A percentile compares a stretch with the other conserved stretches of the same genome.
These are phyloP conservation scores for Periglandula ipomoeae DNA, from an alignment of 2,329 filamentous ascomycete species.

Conservation along the genomic window DNA sequence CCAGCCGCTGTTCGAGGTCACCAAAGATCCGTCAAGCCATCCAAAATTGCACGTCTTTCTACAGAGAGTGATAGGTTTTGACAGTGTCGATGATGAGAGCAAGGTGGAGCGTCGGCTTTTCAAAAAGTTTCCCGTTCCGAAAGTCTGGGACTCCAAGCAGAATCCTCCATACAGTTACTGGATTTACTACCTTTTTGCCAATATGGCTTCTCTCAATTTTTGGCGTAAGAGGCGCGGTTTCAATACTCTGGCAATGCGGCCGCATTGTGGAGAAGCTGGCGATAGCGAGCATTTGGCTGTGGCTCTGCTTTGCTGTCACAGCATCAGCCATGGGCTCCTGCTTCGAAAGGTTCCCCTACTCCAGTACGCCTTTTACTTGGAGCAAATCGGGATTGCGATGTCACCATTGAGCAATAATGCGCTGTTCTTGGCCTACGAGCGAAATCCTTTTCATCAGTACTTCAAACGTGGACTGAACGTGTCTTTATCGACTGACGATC, in stretches of 20 bases:
- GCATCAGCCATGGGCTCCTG: slow-evolving; percentile 89
- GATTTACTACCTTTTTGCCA: slow-evolving; percentile 96
- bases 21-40: slow-evolving; percentile 74
- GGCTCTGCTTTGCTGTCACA: slow-evolving; percentile 85
- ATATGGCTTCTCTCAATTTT: slow-evolving; percentile 83
- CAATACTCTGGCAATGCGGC: slow-evolving; percentile 88
- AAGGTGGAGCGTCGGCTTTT: slow-evolving; percentile 92
- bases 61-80: slow-evolving; percentile 91
- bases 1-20: slow-evolving; percentile 89
- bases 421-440: slow-evolving; percentile 89
- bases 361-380: slow-evolving; percentile 95
- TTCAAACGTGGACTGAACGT: slow-evolving; percentile 94
- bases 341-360: slow-evolving; percentile 89
- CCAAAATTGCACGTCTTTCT: slow-evolving; percentile 92
- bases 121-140: slow-evolving; percentile 87
- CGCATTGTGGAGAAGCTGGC: slow-evolving; percentile 93
- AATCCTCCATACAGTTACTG: slow-evolving; percentile 99
- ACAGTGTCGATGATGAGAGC: slow-evolving; percentile 97
- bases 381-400: slow-evolving; percentile 98
- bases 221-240: slow-evolving; percentile 88
- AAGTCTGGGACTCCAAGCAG: slow-evolving; percentile 81
- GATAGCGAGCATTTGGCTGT: slow-evolving; percentile 94
- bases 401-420: slow-evolving; percentile 98
- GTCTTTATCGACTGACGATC: slow-evolving; percentile 92
- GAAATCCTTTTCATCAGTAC: slow-evolving; percentile 93